Evolutionary conservation across 2,329 filamentous ascomycete genomes (phyloP).

Genomic region (Aspergillus floridensis): DNA sequence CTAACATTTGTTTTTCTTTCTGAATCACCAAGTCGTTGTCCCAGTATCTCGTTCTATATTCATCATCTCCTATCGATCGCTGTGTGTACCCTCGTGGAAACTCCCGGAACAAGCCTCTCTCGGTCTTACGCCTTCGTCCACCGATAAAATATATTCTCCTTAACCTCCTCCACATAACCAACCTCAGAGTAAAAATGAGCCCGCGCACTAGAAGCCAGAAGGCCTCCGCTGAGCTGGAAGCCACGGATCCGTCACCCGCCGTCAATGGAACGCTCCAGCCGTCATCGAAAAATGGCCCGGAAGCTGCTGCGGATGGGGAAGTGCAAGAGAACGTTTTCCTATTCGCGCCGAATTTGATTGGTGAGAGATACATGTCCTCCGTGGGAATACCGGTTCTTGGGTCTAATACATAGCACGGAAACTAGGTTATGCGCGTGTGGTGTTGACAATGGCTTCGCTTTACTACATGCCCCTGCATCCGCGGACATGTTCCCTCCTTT

Average conservation of each 20-base stretch:
- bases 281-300: conserved; percentile 33
- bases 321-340: conserved; percentile 73
- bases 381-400: background rate
- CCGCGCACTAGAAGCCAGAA: conserved; percentile 42
- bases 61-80: background rate
- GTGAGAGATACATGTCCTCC: conserved; percentile 47
- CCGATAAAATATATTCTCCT: conserved; percentile 1
- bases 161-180: background rate
- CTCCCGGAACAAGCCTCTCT: conserved; percentile 15
- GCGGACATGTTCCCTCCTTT: conserved; percentile 81
- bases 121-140: conserved; percentile 10
- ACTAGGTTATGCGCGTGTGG: conserved; percentile 71
- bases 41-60: background rate
- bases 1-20: background rate
- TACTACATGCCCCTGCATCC: conserved; percentile 99
- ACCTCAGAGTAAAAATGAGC: conserved; percentile 27
- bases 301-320: conserved; percentile 28
- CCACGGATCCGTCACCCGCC: conserved; percentile 29
- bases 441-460: conserved; percentile 82
- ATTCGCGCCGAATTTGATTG: conserved; percentile 79
- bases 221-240: conserved; percentile 31
- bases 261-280: conserved; percentile 32
- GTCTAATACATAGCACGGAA: conserved; percentile 6
- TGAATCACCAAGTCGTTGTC: background rate
- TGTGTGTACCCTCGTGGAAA: conserved; percentile 11